Evolutionary conservation across 306 rosid species (phyloP).

Genomic region (Cotoneaster glaucophyllus): DNA sequence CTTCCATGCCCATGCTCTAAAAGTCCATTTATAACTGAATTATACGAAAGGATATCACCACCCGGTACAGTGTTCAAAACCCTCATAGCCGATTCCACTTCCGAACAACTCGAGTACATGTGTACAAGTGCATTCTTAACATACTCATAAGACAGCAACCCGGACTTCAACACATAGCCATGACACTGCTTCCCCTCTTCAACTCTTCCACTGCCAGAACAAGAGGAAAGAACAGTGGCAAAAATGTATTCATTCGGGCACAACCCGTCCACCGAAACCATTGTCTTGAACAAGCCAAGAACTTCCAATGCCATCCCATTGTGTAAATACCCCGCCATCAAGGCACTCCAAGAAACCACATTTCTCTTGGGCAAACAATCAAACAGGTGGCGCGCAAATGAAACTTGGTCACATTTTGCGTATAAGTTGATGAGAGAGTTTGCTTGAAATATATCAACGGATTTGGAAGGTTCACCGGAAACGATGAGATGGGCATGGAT

Average conservation of each 20-base stretch:
- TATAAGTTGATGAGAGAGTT: slow-evolving; percentile 44
- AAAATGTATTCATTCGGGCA: slow-evolving; percentile 41
- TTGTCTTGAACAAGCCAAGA: slow-evolving; percentile 31
- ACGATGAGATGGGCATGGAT: slow-evolving; percentile 44
- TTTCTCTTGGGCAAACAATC: slow-evolving; percentile 43
- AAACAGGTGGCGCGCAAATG: slow-evolving; percentile 39
- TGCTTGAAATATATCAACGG: slow-evolving; percentile 16
- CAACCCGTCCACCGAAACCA: slow-evolving; percentile 23
- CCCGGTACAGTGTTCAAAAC: slow-evolving; percentile 34
- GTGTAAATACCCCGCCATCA: slow-evolving; percentile 58
- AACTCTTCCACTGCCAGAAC: slow-evolving; percentile 41
- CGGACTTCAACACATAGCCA: slow-evolving; percentile 44
- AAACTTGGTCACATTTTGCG: slow-evolving; percentile 32
- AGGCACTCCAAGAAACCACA: slow-evolving; percentile 48
- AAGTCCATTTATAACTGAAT: slow-evolving; percentile 41
- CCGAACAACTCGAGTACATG: slow-evolving; percentile 46
- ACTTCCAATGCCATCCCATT: slow-evolving; percentile 34
- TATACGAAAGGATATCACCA: slow-evolving; percentile 36
- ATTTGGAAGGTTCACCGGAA: slow-evolving; percentile 16
- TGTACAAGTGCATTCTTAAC: slow-evolving; percentile 60
- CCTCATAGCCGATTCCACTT: slow-evolving; percentile 32
- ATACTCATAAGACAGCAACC: slow-evolving; percentile 34
- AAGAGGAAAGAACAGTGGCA: slow-evolving; percentile 44
- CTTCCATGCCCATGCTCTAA: slow-evolving; percentile 30
- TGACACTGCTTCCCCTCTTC: slow-evolving; percentile 62